Evolutionary conservation across 2,329 filamentous ascomycete species (phyloP).

Genomic region (Fusarium irregulare): DNA sequence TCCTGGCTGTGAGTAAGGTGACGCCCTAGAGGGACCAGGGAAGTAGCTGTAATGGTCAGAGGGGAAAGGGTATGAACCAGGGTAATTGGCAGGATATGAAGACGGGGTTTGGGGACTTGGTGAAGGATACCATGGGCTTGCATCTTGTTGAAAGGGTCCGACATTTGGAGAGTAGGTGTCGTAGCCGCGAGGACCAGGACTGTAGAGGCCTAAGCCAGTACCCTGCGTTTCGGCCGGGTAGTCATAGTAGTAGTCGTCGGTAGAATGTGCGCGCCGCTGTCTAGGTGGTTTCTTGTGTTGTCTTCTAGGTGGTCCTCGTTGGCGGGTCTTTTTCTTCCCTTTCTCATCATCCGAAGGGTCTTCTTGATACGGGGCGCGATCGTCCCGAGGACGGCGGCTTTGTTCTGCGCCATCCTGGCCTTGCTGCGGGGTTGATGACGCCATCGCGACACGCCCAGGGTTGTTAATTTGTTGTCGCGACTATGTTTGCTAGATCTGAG

Average conservation of each 20-base stretch:
- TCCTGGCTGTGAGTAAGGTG: neutral
- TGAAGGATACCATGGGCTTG: neutral
- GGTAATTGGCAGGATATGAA: neutral
- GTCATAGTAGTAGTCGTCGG: neutral
- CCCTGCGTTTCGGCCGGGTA: neutral
- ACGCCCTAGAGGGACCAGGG: neutral
- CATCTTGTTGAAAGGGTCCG: neutral
- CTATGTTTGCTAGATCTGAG: too few relatives aligned
- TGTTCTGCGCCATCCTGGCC: constrained; percentile 3
- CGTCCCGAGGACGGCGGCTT: neutral
- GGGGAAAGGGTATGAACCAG: neutral
- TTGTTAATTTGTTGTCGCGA: neutral
- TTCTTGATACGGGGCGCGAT: neutral
- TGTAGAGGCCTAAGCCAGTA: neutral
- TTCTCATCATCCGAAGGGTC: neutral
- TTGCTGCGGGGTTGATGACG: constrained; percentile 12
- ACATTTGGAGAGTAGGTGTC: neutral
- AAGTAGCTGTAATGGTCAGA: neutral
- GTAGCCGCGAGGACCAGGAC: neutral
- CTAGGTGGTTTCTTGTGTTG: neutral
- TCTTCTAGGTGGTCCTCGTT: neutral
- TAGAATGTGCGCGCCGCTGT: neutral
- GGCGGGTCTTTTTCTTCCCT: neutral
- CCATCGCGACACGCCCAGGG: neutral
- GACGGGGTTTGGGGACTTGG: fast-evolving